Base-by-base conservation (phyloP, 495 filamentous ascomycete species). In the Hypoxylon lienhwacheense region DNA sequence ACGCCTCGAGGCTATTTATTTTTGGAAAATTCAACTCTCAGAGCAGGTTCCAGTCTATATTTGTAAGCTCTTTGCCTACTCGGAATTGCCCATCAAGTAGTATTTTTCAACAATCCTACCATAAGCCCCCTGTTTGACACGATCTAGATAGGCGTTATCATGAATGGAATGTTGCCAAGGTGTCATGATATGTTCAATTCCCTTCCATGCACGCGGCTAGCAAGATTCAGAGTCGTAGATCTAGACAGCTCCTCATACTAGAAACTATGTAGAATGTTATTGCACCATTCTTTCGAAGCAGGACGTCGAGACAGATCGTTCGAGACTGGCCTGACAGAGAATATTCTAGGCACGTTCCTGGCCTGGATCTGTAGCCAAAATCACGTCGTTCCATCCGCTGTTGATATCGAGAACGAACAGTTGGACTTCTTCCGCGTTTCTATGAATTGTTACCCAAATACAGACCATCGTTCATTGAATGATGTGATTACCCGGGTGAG, bases 1-100 rank as follows among this genome's bases (percentile, higher is more conserved):
- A 42, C 26, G 12, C 40, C 57, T 61, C 57, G 57, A 61, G 57
- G 55, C 55, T 31, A 26, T 55, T 41, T 61, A 61, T 61, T 61
- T 61, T 61, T 50, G 57, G 57, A 47, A 37, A 21, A 3, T n/a
- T 2, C 10, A 50, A 45, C 37, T 55, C 55, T 51, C 51, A 61
- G 51, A 59, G 47, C 57, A 12, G 17, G 20, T 41, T 34, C n/a
- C 42, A 1, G 40, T 15, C 19, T 7, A 11, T 22, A 33, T 32
- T 16, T 36, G 42, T 45, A 22, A 34, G 36, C 33, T 32, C 16
- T 42, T 44, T 47, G 51, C 41, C 43, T 55, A 24, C 8, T 46
- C 47, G 51, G 46, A 47, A 6, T 12, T 22, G 29, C 11, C 26
- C 39, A 34, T 50, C 46, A 41, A 16, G 40, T 47, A 55, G 55